phyloP scores from a whole-genome alignment of 805 yeast species.

The Ogataea methylovora region DNA sequence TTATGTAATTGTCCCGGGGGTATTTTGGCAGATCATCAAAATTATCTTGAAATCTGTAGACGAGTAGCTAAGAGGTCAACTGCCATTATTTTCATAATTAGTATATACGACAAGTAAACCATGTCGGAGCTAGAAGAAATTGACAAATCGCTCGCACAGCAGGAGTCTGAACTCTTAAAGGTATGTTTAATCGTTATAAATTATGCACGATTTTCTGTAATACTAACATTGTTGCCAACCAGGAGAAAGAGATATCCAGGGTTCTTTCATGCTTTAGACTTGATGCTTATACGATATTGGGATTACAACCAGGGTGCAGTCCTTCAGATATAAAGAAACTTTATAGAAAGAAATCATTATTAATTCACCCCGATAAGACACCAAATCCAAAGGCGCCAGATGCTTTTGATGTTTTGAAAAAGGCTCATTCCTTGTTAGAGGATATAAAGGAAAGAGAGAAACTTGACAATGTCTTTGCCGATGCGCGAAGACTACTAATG shows the following conservation, averaged over 20 bases:
- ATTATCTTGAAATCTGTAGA: too few species aligned
- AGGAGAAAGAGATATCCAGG: slow-evolving; percentile 50
- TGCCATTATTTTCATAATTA: too few species aligned
- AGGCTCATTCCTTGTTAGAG: slow-evolving; percentile 37
- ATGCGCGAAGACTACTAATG: slow-evolving; percentile 32
- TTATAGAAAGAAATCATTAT: slow-evolving; percentile 51
- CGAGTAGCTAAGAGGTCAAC: too few species aligned
- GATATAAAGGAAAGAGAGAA: slow-evolving; percentile 30
- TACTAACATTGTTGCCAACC: slow-evolving; percentile 4
- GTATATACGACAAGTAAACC: too few species aligned
- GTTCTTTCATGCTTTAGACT: slow-evolving; percentile 38
- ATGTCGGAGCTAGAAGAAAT: too few species aligned
- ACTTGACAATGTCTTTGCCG: slow-evolving; percentile 38
- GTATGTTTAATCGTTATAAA: not conserved
- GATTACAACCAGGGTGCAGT: slow-evolving; percentile 34
- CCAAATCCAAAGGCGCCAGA: slow-evolving; percentile 47
- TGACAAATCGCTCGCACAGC: not conserved
- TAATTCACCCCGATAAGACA: slow-evolving; percentile 66
- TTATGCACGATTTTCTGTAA: not conserved
- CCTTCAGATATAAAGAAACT: slow-evolving; percentile 33
- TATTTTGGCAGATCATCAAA: too few species aligned
- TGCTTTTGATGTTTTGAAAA: slow-evolving; percentile 55
- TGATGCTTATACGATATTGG: slow-evolving; percentile 51
- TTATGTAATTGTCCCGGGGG: too few species aligned
- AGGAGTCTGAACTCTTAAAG: not conserved